Base-by-base conservation (phyloP, 371 early-diverging fungal genomes). In the Mortierella sp. region DNA sequence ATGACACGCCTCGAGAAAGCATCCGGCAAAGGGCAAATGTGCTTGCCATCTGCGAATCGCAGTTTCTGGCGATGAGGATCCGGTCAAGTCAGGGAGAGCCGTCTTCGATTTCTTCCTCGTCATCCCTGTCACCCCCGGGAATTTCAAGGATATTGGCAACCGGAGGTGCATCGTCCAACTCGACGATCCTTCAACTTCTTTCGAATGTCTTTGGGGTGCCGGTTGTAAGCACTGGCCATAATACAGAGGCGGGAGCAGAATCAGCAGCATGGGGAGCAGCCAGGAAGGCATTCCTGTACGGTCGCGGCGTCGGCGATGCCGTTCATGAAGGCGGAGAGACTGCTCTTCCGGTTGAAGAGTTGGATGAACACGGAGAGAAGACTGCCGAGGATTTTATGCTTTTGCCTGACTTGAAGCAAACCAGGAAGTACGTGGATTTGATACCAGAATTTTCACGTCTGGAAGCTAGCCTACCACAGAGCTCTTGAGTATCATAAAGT, bases 111-210 rank as follows among this genome's bases (percentile, higher is more conserved):
- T 49, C 58, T 19, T 34, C 13, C 14, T 48, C 49, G 27, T 19
- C 42, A 18, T 49, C 58, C 16, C 19, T 72, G 16, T 39, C 60
- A 1, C 64, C 67, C 19, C 52, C 66, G 3, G 53, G 64, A 9
- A 62, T 71, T 61, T 72, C 61, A 13, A 80, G 80, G 39, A 79
- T 93, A 9, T 72, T 92, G 23, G 90, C 89, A 5, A 89, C 91
- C 0, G 95, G 95, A 13, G 95, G 95, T 3, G 94, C 92, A 6
- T 86, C 93, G 2, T 80, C 76, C 1, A 94, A 92, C 72, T 30
- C 54, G 2, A 67, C 70, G 1, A 68, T 94, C 13, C 72, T 87
- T 13, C 86, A 89, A 41, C 70, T 90, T 0, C 59, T 93, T 4
- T 86, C 93, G 0, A 83, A 93, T 63, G 86, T 94, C 16, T 84